phyloP scores from a whole-genome alignment of 176 grass and related monocot species.

The Avena sativa region DNA sequence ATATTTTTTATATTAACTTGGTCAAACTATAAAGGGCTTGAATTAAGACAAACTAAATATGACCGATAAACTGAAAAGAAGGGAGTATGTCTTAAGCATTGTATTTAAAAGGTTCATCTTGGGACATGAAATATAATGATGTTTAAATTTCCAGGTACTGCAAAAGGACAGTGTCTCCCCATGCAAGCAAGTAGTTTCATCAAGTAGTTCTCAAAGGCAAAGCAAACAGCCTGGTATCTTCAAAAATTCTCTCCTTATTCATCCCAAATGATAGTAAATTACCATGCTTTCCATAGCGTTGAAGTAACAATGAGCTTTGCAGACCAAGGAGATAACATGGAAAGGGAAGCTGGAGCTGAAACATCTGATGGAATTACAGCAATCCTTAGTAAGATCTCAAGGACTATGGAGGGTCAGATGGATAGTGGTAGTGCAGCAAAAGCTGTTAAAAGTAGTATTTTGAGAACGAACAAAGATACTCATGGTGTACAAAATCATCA shows the following conservation, averaged over 20 bases:
- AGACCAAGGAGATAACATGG: conserved; percentile 19
- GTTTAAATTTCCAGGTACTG: conserved; percentile 43
- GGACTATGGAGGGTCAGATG: conserved; percentile 5
- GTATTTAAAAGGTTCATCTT: background rate
- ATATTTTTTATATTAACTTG: background rate
- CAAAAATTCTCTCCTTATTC: background rate
- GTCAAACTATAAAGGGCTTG: background rate
- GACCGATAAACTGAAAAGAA: background rate
- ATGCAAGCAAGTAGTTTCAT: conserved; percentile 28
- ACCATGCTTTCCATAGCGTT: background rate
- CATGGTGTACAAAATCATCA: conserved; percentile 28
- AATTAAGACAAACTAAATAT: background rate
- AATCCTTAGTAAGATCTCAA: conserved; percentile 10
- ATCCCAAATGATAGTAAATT: background rate
- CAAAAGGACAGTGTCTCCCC: conserved; percentile 7
- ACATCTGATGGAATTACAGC: conserved; percentile 26
- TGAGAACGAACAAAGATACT: background rate
- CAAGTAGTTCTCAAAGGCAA: conserved; percentile 27
- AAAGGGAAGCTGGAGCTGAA: conserved; percentile 4
- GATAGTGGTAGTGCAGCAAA: conserved; percentile 21
- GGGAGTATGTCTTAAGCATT: conserved; percentile 12
- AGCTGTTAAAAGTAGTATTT: background rate
- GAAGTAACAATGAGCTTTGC: conserved; percentile 10
- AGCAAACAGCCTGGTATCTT: conserved; percentile 34
- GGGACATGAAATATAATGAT: background rate